A percentile compares a stretch with the other conserved stretches of the same genome.
These are phyloP conservation scores for Penicillium sp. DNA, from an alignment of 2,329 filamentous ascomycete species.

Conservation along the genomic window DNA sequence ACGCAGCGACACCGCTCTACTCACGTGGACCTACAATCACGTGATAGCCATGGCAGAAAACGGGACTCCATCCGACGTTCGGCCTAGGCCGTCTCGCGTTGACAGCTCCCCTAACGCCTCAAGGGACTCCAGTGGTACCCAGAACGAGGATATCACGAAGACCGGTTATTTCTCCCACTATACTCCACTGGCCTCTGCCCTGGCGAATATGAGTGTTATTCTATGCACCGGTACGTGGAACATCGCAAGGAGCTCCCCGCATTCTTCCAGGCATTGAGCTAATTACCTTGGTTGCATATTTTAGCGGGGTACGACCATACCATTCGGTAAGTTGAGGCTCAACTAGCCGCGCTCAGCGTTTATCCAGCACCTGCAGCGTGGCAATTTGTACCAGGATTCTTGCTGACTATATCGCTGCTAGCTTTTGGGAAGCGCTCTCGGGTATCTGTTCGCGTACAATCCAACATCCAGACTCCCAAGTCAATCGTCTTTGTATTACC, in stretches of 20 bases:
- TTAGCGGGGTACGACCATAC: constrained; percentile 73
- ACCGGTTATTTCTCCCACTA: constrained; percentile 30
- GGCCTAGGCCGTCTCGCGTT: background rate
- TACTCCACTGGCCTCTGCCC: background rate
- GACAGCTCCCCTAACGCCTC: background rate
- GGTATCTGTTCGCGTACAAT: constrained; percentile 98
- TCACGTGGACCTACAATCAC: background rate
- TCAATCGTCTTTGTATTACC: constrained; percentile 96
- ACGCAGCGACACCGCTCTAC: background rate
- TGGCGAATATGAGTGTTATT: constrained; percentile 61
- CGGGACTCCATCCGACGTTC: constrained; percentile 2
- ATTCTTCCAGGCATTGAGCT: constrained; percentile 19
- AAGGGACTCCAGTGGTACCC: background rate
- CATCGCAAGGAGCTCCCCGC: constrained; percentile 13
- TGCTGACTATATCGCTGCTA: constrained; percentile 38
- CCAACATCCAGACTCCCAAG: constrained; percentile 95
- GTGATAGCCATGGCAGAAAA: constrained; percentile 2
- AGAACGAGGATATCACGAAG: background rate
- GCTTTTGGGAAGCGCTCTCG: constrained; percentile 97
- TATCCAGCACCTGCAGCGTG: background rate
- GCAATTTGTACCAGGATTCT: background rate
- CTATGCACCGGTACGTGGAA: constrained; percentile 60
- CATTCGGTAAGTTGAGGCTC: constrained; percentile 58
- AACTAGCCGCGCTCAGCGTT: background rate
- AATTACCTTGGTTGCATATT: constrained; percentile 17